phyloP scores from a whole-genome alignment of 148 eudicot genomes.

The Cornus suecica region DNA sequence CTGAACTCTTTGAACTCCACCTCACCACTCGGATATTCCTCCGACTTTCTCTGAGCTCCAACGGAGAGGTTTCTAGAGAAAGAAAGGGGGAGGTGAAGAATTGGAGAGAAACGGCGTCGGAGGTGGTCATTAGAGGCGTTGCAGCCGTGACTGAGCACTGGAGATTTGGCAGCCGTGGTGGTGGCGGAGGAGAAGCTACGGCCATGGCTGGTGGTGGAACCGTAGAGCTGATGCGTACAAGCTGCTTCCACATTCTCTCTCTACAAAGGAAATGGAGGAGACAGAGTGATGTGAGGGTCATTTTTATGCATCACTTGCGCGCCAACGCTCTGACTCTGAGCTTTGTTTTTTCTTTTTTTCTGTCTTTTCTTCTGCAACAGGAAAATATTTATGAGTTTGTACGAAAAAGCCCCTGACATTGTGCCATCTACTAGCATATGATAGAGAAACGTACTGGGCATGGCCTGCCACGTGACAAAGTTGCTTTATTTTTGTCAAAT shows the following conservation, averaged over 20 bases:
- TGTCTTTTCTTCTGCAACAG: too few species aligned
- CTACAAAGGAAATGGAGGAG: too few species aligned
- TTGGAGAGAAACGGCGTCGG: conserved; percentile 19
- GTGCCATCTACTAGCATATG: too few species aligned
- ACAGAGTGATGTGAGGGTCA: too few species aligned
- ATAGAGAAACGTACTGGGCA: too few species aligned
- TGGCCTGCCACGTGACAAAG: too few species aligned
- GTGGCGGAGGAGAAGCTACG: conserved; percentile 21
- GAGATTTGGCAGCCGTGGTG: conserved; percentile 8
- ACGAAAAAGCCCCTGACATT: too few species aligned
- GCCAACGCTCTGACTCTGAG: too few species aligned
- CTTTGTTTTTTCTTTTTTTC: too few species aligned
- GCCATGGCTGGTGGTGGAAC: conserved; percentile 20
- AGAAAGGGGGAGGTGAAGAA: conserved; percentile 1
- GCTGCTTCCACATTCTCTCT: conserved; percentile 30
- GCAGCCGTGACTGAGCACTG: conserved; percentile 14
- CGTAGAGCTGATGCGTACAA: conserved; percentile 25
- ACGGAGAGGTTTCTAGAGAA: conserved; percentile 4
- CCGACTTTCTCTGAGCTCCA: conserved; percentile 15
- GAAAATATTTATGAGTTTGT: too few species aligned
- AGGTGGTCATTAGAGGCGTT: not conserved
- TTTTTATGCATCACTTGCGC: too few species aligned
- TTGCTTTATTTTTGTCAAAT: too few species aligned
- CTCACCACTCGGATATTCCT: conserved; percentile 70
- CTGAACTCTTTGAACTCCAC: conserved; percentile 50